Percentiles rank a stretch among this genome's conserved stretches.
Evolutionary conservation across 306 rosid species (phyloP).

Genomic region (Rosa persica): DNA sequence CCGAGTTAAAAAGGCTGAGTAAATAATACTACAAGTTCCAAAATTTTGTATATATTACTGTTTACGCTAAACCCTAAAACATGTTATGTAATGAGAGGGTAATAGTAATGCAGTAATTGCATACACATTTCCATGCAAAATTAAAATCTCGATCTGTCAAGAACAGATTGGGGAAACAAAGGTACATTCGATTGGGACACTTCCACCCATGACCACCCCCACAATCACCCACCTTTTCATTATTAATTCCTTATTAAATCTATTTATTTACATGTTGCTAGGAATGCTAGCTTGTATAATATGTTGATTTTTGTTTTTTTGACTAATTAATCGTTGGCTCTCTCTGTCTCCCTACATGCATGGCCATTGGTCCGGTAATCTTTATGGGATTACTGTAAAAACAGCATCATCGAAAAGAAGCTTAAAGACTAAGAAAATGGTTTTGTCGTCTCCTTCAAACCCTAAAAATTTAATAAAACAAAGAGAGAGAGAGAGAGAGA

Average conservation of each 20-base stretch:
- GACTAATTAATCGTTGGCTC: slow-evolving; percentile 30
- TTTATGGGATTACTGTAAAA: slow-evolving; percentile 35
- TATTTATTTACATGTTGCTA: slow-evolving; percentile 9
- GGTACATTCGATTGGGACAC: slow-evolving; percentile 69
- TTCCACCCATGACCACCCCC: slow-evolving; percentile 77
- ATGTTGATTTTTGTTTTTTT: slow-evolving; percentile 12
- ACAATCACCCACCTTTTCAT: slow-evolving; percentile 52
- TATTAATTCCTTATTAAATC: slow-evolving; percentile 32
- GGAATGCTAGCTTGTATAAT: slow-evolving; percentile 2
- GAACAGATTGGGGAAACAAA: slow-evolving; percentile 50
- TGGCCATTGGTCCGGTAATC: slow-evolving; percentile 32
- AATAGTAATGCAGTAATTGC: not conserved
- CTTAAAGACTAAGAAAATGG: slow-evolving; percentile 47
- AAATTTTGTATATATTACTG: not conserved
- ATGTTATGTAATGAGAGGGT: not conserved
- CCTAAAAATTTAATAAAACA: slow-evolving; percentile 44
- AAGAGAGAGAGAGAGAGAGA: slow-evolving; percentile 46
- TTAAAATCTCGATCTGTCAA: slow-evolving; percentile 24
- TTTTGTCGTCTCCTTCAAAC: slow-evolving; percentile 37
- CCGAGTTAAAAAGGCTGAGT: not conserved
- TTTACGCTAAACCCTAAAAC: not conserved
- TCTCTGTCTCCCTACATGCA: slow-evolving; percentile 36
- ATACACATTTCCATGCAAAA: slow-evolving; percentile 31
- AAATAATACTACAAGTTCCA: not conserved
- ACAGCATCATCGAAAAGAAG: slow-evolving; percentile 29